These are phyloP conservation scores for Cercospora nicotianae DNA, from an alignment of 2,329 filamentous ascomycete genomes.

Conservation along the genomic window DNA sequence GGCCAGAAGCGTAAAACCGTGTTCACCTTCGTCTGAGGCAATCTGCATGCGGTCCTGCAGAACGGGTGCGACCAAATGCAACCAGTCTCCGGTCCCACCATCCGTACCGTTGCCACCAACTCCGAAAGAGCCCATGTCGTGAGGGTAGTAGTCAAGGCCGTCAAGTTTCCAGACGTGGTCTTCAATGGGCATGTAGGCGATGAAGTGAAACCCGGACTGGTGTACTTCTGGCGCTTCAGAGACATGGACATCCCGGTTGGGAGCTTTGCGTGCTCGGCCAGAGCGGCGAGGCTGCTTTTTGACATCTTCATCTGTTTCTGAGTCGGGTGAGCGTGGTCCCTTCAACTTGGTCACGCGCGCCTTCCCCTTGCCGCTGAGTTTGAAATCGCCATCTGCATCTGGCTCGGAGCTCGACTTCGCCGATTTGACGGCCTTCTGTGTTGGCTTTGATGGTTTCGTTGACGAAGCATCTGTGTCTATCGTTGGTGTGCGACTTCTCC, in stretches of 20 bases:
- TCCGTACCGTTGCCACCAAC: slow-evolving; percentile 41
- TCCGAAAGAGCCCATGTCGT: slow-evolving; percentile 56
- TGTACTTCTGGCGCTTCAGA: slow-evolving; percentile 48
- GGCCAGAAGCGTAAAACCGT: slow-evolving; percentile 76
- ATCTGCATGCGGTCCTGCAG: slow-evolving; percentile 66
- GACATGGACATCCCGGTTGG: slow-evolving; percentile 35
- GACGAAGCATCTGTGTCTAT: neutral
- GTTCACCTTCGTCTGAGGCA: slow-evolving; percentile 62
- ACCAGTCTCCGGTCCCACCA: slow-evolving; percentile 60
- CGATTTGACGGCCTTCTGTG: neutral
- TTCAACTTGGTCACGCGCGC: neutral
- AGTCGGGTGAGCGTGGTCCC: neutral
- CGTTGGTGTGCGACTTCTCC: neutral
- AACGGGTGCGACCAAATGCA: slow-evolving; percentile 61
- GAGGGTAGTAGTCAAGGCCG: slow-evolving; percentile 72
- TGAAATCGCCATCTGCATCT: slow-evolving; percentile 16
- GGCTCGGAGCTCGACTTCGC: slow-evolving; percentile 13
- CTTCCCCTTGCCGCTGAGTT: neutral
- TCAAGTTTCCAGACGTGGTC: slow-evolving; percentile 84
- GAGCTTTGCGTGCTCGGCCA: slow-evolving; percentile 25
- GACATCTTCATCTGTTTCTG: neutral
- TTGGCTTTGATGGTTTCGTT: slow-evolving; percentile 6
- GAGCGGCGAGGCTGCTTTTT: slow-evolving; percentile 30
- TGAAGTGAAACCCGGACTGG: slow-evolving; percentile 78
- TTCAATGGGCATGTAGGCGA: slow-evolving; percentile 79